Evolutionary conservation across 164 flowering plant genomes (phyloP), one percentile per base, ranked within the genome.

Genomic region (Nymphaea colorata): DNA sequence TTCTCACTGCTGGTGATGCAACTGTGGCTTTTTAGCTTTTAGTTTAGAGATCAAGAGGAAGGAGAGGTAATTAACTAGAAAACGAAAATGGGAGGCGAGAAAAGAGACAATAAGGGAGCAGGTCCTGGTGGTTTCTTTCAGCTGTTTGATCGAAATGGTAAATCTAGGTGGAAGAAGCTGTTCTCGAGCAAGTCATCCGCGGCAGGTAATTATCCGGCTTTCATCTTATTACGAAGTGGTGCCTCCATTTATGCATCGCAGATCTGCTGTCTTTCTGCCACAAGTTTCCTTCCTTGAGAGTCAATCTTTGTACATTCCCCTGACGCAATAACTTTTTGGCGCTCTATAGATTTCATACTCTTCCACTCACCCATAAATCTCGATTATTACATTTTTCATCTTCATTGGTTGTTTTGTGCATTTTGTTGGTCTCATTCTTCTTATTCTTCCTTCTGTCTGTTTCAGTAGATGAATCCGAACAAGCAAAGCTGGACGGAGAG

Each of bases 111-210:
- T 51, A 51, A 51, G 14, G 85, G 88, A 44, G 86, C 83, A 72
- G 76, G 87, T 18, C 90, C 83, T 59, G 98, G 96, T 59, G 89
- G 93, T 25, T 89, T 94, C 65, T 78, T 89, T 67, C 93, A 94
- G 75, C 69, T 94, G 65, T 94, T 94, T 77, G 98, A 94, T 73
- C 91, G 98, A 97, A 89, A 84, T 74, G 82, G 82, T 14, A 91
- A 88, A 72, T 89, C 98, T 15, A 51, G 14, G 43, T 71, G 93
- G 68, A 94, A 94, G 82, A 94, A 89, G 77, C 74, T 94, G 55
- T 91, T 87, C 72, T 77, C 95, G 14, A 80, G 73, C 83, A 89
- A 86, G 69, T 81, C 88, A 45, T 89, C 86, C 71, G 68, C 79
- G 64, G 81, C 87, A 72, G 94, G 97, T 87, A 85, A 25, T 47